phyloP scores from a whole-genome alignment of 139 green algal genomes.

The Closterium sp. region DNA sequence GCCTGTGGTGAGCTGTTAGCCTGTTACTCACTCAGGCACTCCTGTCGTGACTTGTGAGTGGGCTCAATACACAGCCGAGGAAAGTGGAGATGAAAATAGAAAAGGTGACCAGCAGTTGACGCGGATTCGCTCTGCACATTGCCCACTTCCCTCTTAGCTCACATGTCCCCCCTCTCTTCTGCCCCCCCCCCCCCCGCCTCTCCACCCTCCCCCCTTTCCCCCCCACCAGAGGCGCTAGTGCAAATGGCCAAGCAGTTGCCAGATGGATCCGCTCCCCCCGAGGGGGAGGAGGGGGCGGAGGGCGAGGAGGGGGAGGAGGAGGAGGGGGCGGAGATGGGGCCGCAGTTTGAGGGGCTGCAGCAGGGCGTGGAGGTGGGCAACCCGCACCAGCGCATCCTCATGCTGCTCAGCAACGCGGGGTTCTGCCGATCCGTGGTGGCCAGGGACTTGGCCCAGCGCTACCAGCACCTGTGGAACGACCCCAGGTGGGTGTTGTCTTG shows the following conservation, averaged over 20 bases:
- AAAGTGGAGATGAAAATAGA: too few relatives aligned
- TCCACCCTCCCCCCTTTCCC: too few relatives aligned
- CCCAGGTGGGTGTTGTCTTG: background rate
- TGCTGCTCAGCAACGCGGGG: constrained; percentile 42
- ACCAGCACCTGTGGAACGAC: constrained; percentile 37
- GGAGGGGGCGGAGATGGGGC: background rate
- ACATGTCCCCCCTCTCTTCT: background rate
- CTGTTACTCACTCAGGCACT: background rate
- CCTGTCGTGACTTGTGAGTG: background rate
- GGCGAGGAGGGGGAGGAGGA: constrained; percentile 4
- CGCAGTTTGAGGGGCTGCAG: constrained; percentile 22
- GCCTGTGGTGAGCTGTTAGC: constrained; percentile 20
- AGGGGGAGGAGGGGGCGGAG: background rate
- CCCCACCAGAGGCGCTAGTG: background rate
- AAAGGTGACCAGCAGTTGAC: too few relatives aligned
- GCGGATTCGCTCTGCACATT: too few relatives aligned
- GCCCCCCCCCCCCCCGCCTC: too few relatives aligned
- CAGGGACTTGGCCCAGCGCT: constrained; percentile 19
- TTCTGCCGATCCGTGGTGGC: constrained; percentile 28
- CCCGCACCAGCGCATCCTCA: constrained; percentile 34
- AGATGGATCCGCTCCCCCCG: background rate
- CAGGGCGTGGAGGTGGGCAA: constrained; percentile 28
- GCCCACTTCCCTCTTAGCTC: too few relatives aligned
- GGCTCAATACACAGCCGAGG: background rate
- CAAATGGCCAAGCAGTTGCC: constrained; percentile 15